phyloP scores from a whole-genome alignment of 2,329 filamentous ascomycete species.

The Colletotrichum echinochloae region DNA sequence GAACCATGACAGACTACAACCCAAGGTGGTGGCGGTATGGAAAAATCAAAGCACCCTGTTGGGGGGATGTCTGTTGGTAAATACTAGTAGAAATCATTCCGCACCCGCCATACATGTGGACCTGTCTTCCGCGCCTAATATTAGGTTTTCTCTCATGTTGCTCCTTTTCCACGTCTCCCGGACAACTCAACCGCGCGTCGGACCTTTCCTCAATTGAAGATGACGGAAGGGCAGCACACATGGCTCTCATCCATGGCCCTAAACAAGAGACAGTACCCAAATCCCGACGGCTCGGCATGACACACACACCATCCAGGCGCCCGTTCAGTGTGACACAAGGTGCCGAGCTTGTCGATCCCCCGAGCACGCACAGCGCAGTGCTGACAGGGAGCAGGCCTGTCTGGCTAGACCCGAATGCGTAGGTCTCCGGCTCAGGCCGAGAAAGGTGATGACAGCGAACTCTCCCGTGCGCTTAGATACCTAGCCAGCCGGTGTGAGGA shows the following conservation, averaged over 20 bases:
- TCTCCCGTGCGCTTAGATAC: neutral
- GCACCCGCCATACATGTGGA: neutral
- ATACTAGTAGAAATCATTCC: neutral
- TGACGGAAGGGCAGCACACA: neutral
- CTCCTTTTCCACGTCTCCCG: neutral
- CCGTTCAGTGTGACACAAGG: neutral
- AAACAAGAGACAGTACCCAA: neutral
- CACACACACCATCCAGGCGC: neutral
- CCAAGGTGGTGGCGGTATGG: neutral
- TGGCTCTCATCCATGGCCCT: neutral
- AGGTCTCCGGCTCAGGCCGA: neutral
- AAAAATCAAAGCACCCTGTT: neutral
- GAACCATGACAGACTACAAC: no score
- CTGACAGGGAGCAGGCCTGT: neutral
- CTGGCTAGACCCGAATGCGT: neutral
- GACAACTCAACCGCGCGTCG: neutral
- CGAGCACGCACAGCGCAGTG: neutral
- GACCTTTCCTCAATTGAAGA: neutral
- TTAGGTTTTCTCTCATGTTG: neutral
- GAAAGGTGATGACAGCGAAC: neutral
- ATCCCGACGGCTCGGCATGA: neutral
- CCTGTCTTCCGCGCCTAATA: neutral
- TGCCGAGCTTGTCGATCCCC: neutral
- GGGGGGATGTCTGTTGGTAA: neutral
- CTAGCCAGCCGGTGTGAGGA: no score